Evolutionary conservation across 768 basidiomycete species (phyloP), one percentile per base, ranked within the genome.

Genomic region (Chalciporus pseudorubinellus): DNA sequence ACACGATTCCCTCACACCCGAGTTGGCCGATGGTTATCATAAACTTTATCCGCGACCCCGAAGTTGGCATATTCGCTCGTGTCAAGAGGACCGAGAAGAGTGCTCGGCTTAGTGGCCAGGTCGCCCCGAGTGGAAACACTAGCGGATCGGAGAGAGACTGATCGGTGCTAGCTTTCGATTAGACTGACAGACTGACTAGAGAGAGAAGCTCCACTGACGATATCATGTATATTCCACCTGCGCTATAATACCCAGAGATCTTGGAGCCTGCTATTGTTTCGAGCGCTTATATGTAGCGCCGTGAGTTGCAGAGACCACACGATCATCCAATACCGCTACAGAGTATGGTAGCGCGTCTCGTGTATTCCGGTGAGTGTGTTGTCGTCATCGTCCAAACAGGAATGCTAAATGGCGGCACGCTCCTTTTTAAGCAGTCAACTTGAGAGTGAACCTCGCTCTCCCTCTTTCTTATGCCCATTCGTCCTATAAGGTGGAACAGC

Each of bases 21-120:
- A 88, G 85, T 5, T 99, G 97, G 97, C 85, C 92, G 3, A 93
- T 94, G 85, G 88, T 98, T 31, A 92, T 87, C 3, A 76, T 89
- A 50, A 92, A 92, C 70, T 99, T 99, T 66, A 97, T 99, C 49
- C 83, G 92, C 22, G 93, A 97, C 59, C 77, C 79, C 13, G 84
- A 89, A 55, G 90, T 94, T 24, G 94, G 94, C 3, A 83, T 98
- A 57, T 95, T 87, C 68, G 85, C 90, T 12, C 77, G 95, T 8
- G 91, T 85, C 8, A 98, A 98, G 70, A 74, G 95, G 63, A 52
- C 83, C 56, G 71, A 50, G 63, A 83, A 77, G 67, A 68, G 57
- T 24, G 36, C 13, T 39, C 52, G 56, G 2, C 48, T 58, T 16
- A 66, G 58, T 36, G 61, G 58, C 10, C 44, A 63, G 22, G 47